Conservation (phyloP, 768 basidiomycete genomes). For the Pleurotus tuber-regium region DNA sequence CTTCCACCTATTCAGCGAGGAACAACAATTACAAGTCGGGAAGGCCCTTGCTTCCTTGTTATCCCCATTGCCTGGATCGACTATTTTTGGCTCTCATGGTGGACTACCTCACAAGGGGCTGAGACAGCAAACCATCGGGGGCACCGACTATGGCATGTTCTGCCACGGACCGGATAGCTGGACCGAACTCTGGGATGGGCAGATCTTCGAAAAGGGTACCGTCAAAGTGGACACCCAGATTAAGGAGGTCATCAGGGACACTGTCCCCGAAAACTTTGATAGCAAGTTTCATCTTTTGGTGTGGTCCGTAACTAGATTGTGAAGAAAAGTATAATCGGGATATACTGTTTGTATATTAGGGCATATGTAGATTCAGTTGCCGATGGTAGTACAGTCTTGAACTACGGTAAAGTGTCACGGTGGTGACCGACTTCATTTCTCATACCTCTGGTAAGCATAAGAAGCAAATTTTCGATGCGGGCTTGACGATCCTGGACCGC, state of each 20-base stretch:
- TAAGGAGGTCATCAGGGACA: slow-evolving; percentile 9
- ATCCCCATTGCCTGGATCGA: slow-evolving; percentile 39
- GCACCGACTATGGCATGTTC: slow-evolving; percentile 20
- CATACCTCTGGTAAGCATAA: slow-evolving; percentile 68
- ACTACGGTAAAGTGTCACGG: neutral
- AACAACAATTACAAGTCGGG: slow-evolving; percentile 38
- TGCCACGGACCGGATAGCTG: slow-evolving; percentile 37
- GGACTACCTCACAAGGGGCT: slow-evolving; percentile 30
- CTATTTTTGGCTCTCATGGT: slow-evolving; percentile 43
- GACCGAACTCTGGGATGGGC: slow-evolving; percentile 33
- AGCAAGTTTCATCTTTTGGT: slow-evolving; percentile 14
- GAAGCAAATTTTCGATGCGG: slow-evolving; percentile 69
- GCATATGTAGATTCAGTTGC: neutral
- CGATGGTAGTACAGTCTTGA: neutral
- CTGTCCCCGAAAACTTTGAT: neutral
- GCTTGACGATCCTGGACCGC: slow-evolving; percentile 63
- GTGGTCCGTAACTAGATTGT: slow-evolving; percentile 25
- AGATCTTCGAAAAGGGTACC: slow-evolving; percentile 28
- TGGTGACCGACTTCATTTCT: slow-evolving; percentile 37
- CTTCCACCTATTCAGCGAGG: slow-evolving; percentile 51
- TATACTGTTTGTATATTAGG: neutral
- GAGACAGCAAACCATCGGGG: neutral
- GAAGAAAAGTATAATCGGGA: neutral
- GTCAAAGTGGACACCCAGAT: slow-evolving; percentile 29
- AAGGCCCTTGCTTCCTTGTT: slow-evolving; percentile 38